Evolutionary conservation across 2,329 filamentous ascomycete species (phyloP).

Genomic region (Sporothrix globosa): DNA sequence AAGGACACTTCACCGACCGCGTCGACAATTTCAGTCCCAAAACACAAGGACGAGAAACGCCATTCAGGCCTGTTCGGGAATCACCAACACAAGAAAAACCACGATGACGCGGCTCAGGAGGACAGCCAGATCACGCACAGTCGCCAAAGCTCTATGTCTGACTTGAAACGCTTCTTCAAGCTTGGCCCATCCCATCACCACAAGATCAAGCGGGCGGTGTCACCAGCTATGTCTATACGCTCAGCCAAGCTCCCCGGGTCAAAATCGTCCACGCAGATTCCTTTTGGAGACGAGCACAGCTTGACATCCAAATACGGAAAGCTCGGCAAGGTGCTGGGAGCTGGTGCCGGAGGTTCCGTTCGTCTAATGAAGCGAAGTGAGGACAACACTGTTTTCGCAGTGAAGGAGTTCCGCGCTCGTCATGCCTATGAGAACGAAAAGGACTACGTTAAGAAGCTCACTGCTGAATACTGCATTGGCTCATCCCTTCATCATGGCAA

Average conservation of each 20-base stretch:
- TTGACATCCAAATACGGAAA: conserved; percentile 92
- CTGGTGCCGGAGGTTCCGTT: conserved; percentile 92
- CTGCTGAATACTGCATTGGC: conserved; percentile 96
- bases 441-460: conserved; percentile 97
- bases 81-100: conserved; percentile 44
- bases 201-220: conserved; percentile 70
- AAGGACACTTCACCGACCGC: conserved; percentile 61
- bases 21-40: conserved; percentile 57
- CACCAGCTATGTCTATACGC: conserved; percentile 61
- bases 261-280: conserved; percentile 65
- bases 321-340: conserved; percentile 89
- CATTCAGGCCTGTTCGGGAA: conserved; percentile 50
- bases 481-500: conserved; percentile 97
- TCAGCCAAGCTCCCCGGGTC: conserved; percentile 55
- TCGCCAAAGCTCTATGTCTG: conserved; percentile 82
- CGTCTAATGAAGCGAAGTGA: conserved; percentile 90
- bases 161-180: conserved; percentile 96
- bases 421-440: conserved; percentile 93
- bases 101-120: conserved; percentile 49
- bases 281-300: conserved; percentile 93
- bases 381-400: conserved; percentile 91
- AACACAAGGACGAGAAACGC: conserved; percentile 55
- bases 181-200: conserved; percentile 67
- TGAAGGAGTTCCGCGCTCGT: conserved; percentile 92
- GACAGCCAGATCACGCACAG: conserved; percentile 52